phyloP scores from a whole-genome alignment of 371 early-diverging fungal species.

The Mycotypha africana region DNA sequence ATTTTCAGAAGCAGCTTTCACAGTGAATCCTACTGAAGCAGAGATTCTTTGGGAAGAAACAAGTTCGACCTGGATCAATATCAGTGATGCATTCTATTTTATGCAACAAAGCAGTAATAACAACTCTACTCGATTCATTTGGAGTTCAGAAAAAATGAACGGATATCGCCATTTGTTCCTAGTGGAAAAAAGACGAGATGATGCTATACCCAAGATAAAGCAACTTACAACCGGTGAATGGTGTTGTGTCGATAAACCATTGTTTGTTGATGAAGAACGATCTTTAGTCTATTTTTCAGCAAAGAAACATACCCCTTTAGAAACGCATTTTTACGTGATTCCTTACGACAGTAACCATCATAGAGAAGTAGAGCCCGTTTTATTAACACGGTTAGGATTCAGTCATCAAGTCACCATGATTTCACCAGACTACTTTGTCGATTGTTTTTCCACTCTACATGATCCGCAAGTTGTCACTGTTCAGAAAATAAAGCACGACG shows the following conservation, averaged over 20 bases:
- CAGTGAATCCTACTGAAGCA: neutral
- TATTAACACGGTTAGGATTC: constrained; percentile 53
- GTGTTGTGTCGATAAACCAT: constrained; percentile 55
- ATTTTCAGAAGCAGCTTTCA: constrained; percentile 13
- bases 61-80: constrained; percentile 61
- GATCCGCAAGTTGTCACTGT: constrained; percentile 24
- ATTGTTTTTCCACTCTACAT: constrained; percentile 50
- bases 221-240: constrained; percentile 47
- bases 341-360: constrained; percentile 20
- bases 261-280: constrained; percentile 56
- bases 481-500: constrained; percentile 12
- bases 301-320: constrained; percentile 60
- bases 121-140: constrained; percentile 34
- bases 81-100: constrained; percentile 54
- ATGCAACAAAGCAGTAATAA: constrained; percentile 13
- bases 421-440: constrained; percentile 43
- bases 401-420: constrained; percentile 49
- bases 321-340: constrained; percentile 64
- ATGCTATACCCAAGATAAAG: constrained; percentile 10
- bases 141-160: constrained; percentile 56
- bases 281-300: constrained; percentile 68
- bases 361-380: constrained; percentile 16
- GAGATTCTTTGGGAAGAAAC: constrained; percentile 59
- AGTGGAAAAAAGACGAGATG: constrained; percentile 17
- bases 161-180: constrained; percentile 70